Percentiles rank a stretch among this genome's conserved stretches.
Evolutionary conservation across 345 rosid species (phyloP).

Genomic region (Heritiera littoralis): DNA sequence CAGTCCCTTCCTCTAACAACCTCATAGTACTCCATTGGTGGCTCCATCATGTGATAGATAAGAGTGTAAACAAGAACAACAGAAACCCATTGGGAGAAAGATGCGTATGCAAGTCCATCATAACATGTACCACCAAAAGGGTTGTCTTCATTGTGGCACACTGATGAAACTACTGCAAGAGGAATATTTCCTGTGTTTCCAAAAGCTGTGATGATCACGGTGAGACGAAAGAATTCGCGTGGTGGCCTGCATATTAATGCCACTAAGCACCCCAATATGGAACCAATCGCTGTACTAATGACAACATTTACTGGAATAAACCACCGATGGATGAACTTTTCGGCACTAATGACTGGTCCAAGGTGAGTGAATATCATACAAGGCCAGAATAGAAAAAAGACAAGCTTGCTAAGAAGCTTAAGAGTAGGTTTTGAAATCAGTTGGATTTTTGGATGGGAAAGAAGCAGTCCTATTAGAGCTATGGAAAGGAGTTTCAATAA

Average conservation of each 20-base stretch:
- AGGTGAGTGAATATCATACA: constrained; percentile 45
- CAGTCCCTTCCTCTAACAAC: constrained; percentile 25
- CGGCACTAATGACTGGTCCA: constrained; percentile 28
- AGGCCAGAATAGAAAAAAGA: constrained; percentile 40
- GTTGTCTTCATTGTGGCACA: constrained; percentile 31
- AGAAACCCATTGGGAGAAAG: constrained; percentile 49
- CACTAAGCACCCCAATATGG: constrained; percentile 35
- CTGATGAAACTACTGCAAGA: constrained; percentile 34
- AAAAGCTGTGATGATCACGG: constrained; percentile 41
- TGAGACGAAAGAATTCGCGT: constrained; percentile 38
- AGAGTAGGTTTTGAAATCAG: constrained; percentile 41
- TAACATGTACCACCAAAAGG: constrained; percentile 34
- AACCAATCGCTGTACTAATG: constrained; percentile 38
- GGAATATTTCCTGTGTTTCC: constrained; percentile 49
- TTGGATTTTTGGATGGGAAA: constrained; percentile 37
- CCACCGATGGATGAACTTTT: constrained; percentile 40
- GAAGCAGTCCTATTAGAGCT: constrained; percentile 33
- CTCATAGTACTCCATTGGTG: constrained; percentile 34
- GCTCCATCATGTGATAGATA: constrained; percentile 59
- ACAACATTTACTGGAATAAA: constrained; percentile 45
- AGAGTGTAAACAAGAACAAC: constrained; percentile 45
- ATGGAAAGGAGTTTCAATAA: constrained; percentile 42
- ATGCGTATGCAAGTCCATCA: constrained; percentile 43
- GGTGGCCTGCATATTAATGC: constrained; percentile 42
- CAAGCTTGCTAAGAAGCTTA: constrained; percentile 38